Evolutionary conservation across 257 asterid genomes (phyloP), one percentile per base, ranked within the genome.

Genomic region (Cynanchum wilfordii): DNA sequence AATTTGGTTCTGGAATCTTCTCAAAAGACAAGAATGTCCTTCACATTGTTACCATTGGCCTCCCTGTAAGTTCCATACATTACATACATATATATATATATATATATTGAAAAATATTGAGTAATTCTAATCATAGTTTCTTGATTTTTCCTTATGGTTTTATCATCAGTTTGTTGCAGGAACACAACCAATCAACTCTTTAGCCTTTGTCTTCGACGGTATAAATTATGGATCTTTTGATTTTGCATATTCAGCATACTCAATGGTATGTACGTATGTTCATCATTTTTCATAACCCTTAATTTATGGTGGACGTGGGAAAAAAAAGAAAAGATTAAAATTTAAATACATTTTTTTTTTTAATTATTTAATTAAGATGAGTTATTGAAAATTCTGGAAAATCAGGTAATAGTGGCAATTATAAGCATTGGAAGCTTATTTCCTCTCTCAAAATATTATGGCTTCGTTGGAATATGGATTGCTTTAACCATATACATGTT

Each of bases 151-250:
- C 7, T 40, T 7, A 38, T 40, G 44, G 45, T 4, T 12, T 72
- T 40, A 57, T 72, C 10, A 52, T 4, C 89, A 93, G 97, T 93
- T 93, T 79, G 98, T 93, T 10, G 97, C 98, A 69, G 97, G 92
- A 27, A 89, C 97, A 1, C 98, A 89, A 22, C 96, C 96, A 56
- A 85, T 93, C 74, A 93, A 93, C 76, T 88, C 98, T 10, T 30
- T 93, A 45, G 98, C 98, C 2, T 93, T 93, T 51, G 97, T 93
- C 25, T 88, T 93, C 25, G 97, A 93, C 6, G 98, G 98, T 8
- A 89, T 93, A 30, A 93, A 90, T 74, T 93, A 89, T 68, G 98
- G 98, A 71, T 96, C 97, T n/a, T 90, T 90, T 2, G 98, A 90
- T 63, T 93, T 93, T 71, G 97, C 93, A 12, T 93, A 85, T 77